These are phyloP conservation scores for Iris macrosiphon DNA, from an alignment of 106 monocot genomes.

Conservation along the genomic window DNA sequence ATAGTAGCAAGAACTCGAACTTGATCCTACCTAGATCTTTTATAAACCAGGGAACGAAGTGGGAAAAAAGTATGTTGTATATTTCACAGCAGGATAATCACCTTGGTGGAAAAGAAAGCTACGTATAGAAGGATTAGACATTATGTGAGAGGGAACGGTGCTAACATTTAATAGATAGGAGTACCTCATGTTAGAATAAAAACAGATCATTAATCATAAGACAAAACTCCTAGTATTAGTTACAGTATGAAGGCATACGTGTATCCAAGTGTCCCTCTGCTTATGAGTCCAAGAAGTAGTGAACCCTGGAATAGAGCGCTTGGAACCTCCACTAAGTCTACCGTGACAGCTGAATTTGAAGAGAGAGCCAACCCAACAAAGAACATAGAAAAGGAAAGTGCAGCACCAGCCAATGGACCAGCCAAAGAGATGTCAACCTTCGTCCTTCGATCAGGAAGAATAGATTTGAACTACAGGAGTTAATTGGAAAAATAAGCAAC, in stretches of 20 bases:
- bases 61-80: too few relatives aligned
- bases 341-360: constrained; percentile 56
- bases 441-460: constrained; percentile 79
- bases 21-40: too few relatives aligned
- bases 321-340: constrained; percentile 85
- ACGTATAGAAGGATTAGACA: too few relatives aligned
- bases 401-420: constrained; percentile 86
- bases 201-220: not conserved
- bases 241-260: constrained; percentile 65
- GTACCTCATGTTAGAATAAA: too few relatives aligned
- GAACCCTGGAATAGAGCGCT: constrained; percentile 91
- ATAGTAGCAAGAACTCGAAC: too few relatives aligned
- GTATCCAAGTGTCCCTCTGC: constrained; percentile 83
- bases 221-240: not conserved
- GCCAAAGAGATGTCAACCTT: constrained; percentile 85
- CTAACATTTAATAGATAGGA: too few relatives aligned
- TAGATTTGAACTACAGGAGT: constrained; percentile 83
- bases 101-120: too few relatives aligned
- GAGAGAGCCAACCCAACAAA: constrained; percentile 73
- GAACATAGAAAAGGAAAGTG: constrained; percentile 96
- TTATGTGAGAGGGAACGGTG: too few relatives aligned
- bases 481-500: not conserved
- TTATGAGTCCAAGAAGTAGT: constrained; percentile 92
- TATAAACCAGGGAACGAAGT: too few relatives aligned
- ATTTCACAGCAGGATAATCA: too few relatives aligned